phyloP scores from a whole-genome alignment of 2,329 filamentous ascomycete species.

The Nemania serpens region DNA sequence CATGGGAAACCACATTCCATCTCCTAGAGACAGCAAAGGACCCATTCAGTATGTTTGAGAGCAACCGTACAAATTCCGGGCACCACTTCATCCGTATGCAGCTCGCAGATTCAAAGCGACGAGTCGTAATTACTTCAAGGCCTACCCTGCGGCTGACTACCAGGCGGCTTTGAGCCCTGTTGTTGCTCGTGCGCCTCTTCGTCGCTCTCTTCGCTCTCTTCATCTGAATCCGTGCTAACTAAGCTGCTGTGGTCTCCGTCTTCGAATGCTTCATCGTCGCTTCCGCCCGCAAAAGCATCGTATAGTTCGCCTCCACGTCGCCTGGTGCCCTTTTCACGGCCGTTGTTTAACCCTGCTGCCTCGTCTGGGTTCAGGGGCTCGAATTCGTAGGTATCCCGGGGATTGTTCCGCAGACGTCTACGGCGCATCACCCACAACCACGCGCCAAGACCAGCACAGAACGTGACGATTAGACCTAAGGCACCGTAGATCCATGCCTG shows the following conservation, averaged over 20 bases:
- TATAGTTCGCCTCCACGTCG: conserved; percentile 86
- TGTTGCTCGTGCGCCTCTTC: conserved; percentile 20
- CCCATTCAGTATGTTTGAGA: not conserved
- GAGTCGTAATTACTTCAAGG: too few relatives aligned
- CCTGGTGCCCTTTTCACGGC: conserved; percentile 50
- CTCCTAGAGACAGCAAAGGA: conserved; percentile 6
- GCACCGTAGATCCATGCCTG: conserved; percentile 94
- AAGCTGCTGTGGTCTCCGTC: conserved; percentile 51
- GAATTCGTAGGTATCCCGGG: conserved; percentile 88
- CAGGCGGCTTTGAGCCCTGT: conserved; percentile 29
- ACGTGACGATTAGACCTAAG: conserved; percentile 79
- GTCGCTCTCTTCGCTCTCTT: conserved; percentile 23
- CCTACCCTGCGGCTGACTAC: conserved; percentile 6
- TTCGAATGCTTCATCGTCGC: conserved; percentile 69
- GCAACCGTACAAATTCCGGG: not conserved
- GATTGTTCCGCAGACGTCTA: conserved; percentile 73
- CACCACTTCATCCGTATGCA: not conserved
- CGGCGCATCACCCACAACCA: conserved; percentile 83
- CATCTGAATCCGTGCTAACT: conserved; percentile 42
- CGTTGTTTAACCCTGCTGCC: conserved; percentile 56
- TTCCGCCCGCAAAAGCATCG: conserved; percentile 93
- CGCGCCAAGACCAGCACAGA: conserved; percentile 78
- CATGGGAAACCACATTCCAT: conserved; percentile 4
- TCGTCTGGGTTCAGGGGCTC: conserved; percentile 89
- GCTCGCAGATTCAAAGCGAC: not conserved